Evolutionary conservation across 768 basidiomycete genomes (phyloP), one percentile per base, ranked within the genome.

Genomic region (Amanita pseudoporphyria): DNA sequence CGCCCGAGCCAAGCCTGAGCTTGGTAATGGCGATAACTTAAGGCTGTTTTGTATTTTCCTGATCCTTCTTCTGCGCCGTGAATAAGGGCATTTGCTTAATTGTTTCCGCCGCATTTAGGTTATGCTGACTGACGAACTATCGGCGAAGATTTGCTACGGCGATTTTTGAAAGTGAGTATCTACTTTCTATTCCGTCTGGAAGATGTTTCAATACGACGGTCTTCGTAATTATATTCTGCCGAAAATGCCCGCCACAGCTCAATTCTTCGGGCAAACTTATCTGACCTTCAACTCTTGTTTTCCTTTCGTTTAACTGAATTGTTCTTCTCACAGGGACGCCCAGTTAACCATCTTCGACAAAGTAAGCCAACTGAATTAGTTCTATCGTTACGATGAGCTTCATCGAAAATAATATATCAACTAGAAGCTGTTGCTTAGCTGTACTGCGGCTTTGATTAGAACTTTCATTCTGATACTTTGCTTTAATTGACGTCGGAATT

Each of bases 171-270:
- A 54, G 72, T 77, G 58, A 69, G 71, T 70, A 44, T 51, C 35
- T 31, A 3, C 46, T 47, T 28, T 33, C 45, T 33, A 13, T 32
- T 40, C 28, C 51, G 39, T 51, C 62, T 53, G 16, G 49, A 80
- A 82, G 83, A 86, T 87, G 84, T 64, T 77, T 68, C 72, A 80
- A 81, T 84, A 88, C 87, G 87, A 89, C 87, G 87, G 87, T 89
- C 87, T 88, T 86, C 87, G 87, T 88, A 89, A 28, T 59, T 51
- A 64, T 63, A 13, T 56, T 51, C 67, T 87, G 84, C 82, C 87
- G 87, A 89, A 89, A 85, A 62, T 78, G 87, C 87, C 87, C 86
- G 87, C 82, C 82, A 86, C 81, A 89, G 87, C 87, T 89, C 87
- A 88, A 73, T 59, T 60, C 39, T 65, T 79, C 84, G 87, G 87